Evolutionary conservation across 2,329 filamentous ascomycete genomes (phyloP).

Genomic region (Periglandula ipomoeae): DNA sequence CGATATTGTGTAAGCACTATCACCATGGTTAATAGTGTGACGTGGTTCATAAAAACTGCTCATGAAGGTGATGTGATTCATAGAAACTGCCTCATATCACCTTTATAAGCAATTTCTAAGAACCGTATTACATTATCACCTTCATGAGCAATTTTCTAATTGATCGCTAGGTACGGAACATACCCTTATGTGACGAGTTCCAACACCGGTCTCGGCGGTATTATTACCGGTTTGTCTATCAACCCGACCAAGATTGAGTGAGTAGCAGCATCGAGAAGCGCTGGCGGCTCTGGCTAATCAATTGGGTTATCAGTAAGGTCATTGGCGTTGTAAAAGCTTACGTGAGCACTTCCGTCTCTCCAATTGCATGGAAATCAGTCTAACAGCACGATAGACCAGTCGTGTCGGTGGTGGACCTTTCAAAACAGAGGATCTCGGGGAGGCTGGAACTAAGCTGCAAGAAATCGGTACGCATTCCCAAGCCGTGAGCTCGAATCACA

Average conservation of each 20-base stretch:
- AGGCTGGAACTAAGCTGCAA: constrained; percentile 9
- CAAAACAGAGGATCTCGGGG: constrained; percentile 11
- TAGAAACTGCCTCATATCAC: too few species aligned
- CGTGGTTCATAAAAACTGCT: too few species aligned
- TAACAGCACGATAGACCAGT: constrained; percentile 8
- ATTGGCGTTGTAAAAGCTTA: constrained; percentile 2
- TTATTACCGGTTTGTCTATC: constrained; percentile 17
- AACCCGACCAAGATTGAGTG: constrained; percentile 46
- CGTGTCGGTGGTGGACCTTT: constrained; percentile 11
- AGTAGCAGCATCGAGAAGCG: not conserved
- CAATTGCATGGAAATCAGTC: not conserved
- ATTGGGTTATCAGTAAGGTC: not conserved
- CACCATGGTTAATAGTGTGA: too few species aligned
- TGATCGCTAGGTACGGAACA: not conserved
- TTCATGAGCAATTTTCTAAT: too few species aligned
- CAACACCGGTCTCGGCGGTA: constrained; percentile 18
- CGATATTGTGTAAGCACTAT: too few species aligned
- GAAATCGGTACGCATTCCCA: constrained; percentile 4
- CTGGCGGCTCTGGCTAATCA: too few species aligned
- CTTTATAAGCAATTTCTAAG: too few species aligned
- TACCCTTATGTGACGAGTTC: constrained; percentile 13
- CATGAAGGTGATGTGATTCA: too few species aligned
- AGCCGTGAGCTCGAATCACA: constrained; percentile 8
- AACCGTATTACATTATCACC: too few species aligned
- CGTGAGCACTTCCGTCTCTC: not conserved